A percentile compares a stretch with the other conserved stretches of the same genome.
Conservation (phyloP, 305 asterid species). For the Coffea humblotiana region DNA sequence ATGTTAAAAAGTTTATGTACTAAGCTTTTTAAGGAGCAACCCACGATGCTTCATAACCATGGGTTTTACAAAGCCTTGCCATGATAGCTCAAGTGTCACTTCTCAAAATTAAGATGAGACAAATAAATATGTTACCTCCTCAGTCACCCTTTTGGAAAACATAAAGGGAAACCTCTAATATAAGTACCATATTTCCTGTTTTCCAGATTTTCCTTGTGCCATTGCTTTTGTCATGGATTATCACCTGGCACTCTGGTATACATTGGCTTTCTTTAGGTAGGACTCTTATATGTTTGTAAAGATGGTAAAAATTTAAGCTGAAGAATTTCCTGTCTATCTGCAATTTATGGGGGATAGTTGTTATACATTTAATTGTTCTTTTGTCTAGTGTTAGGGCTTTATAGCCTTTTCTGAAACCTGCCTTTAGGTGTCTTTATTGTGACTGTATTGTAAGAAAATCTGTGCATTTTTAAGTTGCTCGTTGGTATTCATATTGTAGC, state of each 20-base stretch:
- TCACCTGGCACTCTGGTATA: slow-evolving; percentile 92
- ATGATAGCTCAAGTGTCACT: background rate
- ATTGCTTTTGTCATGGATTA: slow-evolving; percentile 78
- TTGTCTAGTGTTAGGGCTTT: background rate
- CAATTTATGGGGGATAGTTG: background rate
- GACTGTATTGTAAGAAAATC: background rate
- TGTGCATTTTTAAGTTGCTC: background rate
- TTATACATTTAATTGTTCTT: background rate
- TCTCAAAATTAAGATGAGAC: too few relatives aligned
- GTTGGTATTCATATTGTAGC: background rate
- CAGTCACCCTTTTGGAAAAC: background rate
- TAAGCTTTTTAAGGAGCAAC: too few relatives aligned
- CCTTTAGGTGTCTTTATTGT: background rate
- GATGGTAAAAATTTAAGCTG: background rate
- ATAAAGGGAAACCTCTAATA: slow-evolving; percentile 21
- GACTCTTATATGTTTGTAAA: slow-evolving; percentile 22
- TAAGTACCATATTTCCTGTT: slow-evolving; percentile 21
- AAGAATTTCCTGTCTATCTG: background rate
- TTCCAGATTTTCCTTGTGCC: slow-evolving; percentile 84
- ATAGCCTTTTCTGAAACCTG: background rate
- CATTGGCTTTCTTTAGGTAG: slow-evolving; percentile 68
- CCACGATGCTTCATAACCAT: background rate
- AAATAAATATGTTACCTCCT: background rate
- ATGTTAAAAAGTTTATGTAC: too few relatives aligned
- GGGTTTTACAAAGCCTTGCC: background rate